Conservation (phyloP, 116 monocot genomes). For the Papilionanthe hybrid region DNA sequence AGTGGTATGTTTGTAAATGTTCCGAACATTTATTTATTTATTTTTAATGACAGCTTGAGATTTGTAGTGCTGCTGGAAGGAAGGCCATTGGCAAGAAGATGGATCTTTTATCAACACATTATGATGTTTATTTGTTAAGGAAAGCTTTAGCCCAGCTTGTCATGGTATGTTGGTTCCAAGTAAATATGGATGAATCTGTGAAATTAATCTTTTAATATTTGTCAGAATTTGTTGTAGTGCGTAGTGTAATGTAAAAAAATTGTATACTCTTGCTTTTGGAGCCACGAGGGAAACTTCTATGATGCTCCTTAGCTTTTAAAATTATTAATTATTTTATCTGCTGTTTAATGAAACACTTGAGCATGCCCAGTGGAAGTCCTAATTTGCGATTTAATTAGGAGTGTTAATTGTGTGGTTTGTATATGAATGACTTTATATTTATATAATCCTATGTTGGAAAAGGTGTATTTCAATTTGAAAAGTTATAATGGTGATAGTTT, state of each 20-base stretch:
- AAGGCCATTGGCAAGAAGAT: neutral
- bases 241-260: neutral
- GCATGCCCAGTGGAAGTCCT: no score
- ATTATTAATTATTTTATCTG: no score
- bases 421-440: no score
- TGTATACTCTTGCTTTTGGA: neutral
- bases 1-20: no score
- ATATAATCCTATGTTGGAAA: no score
- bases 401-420: no score
- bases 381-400: neutral
- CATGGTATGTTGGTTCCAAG: neutral
- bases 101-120: neutral
- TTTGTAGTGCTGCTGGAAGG: neutral
- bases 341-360: no score
- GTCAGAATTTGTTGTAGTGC: neutral
- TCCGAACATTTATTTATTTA: neutral
- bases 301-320: neutral
- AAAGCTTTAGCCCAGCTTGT: neutral
- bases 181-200: neutral
- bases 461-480: no score
- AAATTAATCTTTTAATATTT: no score
- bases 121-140: neutral
- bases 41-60: neutral
- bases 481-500: no score
- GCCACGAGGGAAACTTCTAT: neutral